Base-by-base conservation (phyloP, 352 stramenopile genomes). In the Phytophthora megakarya region DNA sequence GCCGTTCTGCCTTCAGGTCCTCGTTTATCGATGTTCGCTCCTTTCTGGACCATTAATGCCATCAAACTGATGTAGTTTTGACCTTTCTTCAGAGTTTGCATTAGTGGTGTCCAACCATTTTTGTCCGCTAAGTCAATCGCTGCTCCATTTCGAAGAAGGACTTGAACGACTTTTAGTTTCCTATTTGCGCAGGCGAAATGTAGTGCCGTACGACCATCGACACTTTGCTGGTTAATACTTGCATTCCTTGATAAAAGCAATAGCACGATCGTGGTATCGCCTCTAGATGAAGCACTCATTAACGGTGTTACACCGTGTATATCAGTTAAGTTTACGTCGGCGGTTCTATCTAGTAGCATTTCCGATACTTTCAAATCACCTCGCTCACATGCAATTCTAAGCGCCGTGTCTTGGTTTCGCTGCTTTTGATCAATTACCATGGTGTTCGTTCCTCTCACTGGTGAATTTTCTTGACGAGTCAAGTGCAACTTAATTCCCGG, bases 51-150 rank as follows among this genome's bases (percentile, higher is more conserved):
- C n/a, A n/a, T n/a, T n/a, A n/a, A n/a, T n/a, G n/a, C n/a, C n/a
- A n/a, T n/a, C n/a, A n/a, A n/a, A n/a, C n/a, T n/a, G n/a, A n/a
- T n/a, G n/a, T 32, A 9, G 26, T 32, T 25, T 26, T 52, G 32
- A n/a, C 18, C 12, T 22, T 48, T 32, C 15, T 42, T 65, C 0
- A 32, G 13, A 28, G 42, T 32, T 1, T 39, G 37, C 64, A 76
- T 70, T 8, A 76, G 64, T 22, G 64, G 69, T 7, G 69, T 76
- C n/a, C 18, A 73, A 49, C 69, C 69, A 26, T 59, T 35, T 9
- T 62, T 37, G 28, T 76, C 69, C 0, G 59, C 61, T 21, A 72
- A 63, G 21, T 67, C 38, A 23, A 60, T 25, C 12, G 56, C 57
- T 52, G 57, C 65, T 2, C 56, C 65, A 35, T 40, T 54, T 16